These are phyloP conservation scores for Camellia sinensis DNA, from an alignment of 148 eudicot species.

Conservation along the genomic window DNA sequence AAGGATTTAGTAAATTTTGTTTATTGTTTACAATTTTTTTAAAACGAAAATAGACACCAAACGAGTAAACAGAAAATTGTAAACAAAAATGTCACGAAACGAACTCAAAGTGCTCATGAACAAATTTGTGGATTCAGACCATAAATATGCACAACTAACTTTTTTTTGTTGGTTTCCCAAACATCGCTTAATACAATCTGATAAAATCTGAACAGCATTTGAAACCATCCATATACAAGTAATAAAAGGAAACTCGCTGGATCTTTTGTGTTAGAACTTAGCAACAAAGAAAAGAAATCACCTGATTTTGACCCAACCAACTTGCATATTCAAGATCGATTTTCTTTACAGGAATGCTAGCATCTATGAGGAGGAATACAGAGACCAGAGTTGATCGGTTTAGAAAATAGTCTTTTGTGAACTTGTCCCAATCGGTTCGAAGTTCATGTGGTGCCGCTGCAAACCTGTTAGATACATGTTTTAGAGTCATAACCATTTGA, in stretches of 20 bases:
- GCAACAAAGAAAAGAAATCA: constrained; percentile 14
- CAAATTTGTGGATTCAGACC: not conserved
- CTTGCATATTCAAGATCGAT: constrained; percentile 95
- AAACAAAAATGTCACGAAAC: too few relatives aligned
- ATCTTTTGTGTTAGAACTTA: not conserved
- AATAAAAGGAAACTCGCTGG: not conserved
- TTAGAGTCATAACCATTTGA: not conserved
- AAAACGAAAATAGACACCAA: too few relatives aligned
- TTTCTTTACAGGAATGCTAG: constrained; percentile 87
- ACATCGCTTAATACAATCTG: not conserved
- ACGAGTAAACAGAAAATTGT: too few relatives aligned
- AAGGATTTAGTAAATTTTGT: too few relatives aligned
- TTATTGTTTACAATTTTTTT: too few relatives aligned
- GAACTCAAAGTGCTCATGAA: too few relatives aligned
- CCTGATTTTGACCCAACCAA: constrained; percentile 97
- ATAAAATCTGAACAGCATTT: not conserved
- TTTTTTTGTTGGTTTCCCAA: not conserved
- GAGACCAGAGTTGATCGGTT: constrained; percentile 75
- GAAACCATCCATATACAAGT: constrained; percentile 1
- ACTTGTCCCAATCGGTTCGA: constrained; percentile 75
- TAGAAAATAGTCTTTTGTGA: constrained; percentile 89
- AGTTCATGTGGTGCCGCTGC: constrained; percentile 84
- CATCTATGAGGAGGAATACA: constrained; percentile 92
- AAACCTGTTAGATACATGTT: constrained; percentile 44
- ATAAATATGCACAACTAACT: not conserved